phyloP scores from a whole-genome alignment of 2,329 filamentous ascomycete species.

The Pezicula neosporulosa region DNA sequence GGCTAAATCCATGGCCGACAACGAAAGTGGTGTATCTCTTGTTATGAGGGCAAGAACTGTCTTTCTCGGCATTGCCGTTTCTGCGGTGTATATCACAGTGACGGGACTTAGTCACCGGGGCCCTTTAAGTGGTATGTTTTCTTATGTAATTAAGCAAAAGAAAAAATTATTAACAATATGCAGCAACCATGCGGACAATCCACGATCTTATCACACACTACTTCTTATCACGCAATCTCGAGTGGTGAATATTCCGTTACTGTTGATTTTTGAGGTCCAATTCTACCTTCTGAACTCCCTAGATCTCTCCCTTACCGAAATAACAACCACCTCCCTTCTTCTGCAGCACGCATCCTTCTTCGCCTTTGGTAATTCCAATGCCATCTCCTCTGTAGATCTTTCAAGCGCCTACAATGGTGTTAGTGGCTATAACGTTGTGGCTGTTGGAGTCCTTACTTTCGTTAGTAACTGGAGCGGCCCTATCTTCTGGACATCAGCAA shows the following conservation, averaged over 20 bases:
- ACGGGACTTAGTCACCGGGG: slow-evolving; percentile 32
- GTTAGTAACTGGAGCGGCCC: slow-evolving; percentile 88
- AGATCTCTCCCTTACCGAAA: slow-evolving; percentile 49
- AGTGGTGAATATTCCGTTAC: slow-evolving; percentile 79
- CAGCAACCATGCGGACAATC: slow-evolving; percentile 37
- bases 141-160: neutral
- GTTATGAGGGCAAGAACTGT: slow-evolving; percentile 38
- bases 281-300: slow-evolving; percentile 48
- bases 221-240: slow-evolving; percentile 86
- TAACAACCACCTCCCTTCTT: slow-evolving; percentile 69
- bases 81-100: slow-evolving; percentile 36
- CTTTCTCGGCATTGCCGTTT: slow-evolving; percentile 39
- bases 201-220: slow-evolving; percentile 71
- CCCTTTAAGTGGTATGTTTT: slow-evolving; percentile 16
- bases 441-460: slow-evolving; percentile 82
- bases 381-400: slow-evolving; percentile 92
- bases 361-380: slow-evolving; percentile 84
- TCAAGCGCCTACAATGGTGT: slow-evolving; percentile 95
- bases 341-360: slow-evolving; percentile 85
- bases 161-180: slow-evolving; percentile 5
- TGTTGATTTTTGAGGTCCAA: slow-evolving; percentile 69
- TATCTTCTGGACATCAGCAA: slow-evolving; percentile 78
- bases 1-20: slow-evolving; percentile 26
- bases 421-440: slow-evolving; percentile 71
- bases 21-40: slow-evolving; percentile 19